Evolutionary conservation across 2,329 filamentous ascomycete species (phyloP).

Genomic region (Rhynchosporium secalis): DNA sequence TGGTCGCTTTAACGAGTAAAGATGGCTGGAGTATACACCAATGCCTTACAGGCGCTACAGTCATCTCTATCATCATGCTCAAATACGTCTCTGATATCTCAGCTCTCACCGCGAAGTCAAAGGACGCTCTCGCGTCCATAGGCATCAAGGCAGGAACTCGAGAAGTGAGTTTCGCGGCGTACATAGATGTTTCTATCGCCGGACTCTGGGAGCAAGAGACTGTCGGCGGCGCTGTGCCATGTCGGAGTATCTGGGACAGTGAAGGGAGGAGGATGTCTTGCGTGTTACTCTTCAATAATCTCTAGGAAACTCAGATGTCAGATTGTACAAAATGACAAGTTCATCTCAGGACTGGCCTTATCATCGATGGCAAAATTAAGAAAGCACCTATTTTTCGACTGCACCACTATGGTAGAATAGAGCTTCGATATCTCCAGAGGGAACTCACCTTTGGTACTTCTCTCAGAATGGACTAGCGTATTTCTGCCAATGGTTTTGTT

Average conservation of each 20-base stretch:
- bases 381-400: too few species aligned
- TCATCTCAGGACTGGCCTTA: too few species aligned
- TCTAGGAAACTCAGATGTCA: background rate
- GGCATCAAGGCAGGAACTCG: background rate
- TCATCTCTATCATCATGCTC: conserved; percentile 22
- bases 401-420: too few species aligned
- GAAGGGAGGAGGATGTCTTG: conserved; percentile 40
- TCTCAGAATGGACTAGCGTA: too few species aligned
- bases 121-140: conserved; percentile 16
- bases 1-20: conserved; percentile 4
- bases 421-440: too few species aligned
- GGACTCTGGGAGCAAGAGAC: conserved; percentile 3
- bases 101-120: conserved; percentile 2
- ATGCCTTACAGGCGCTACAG: conserved; percentile 11
- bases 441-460: too few species aligned
- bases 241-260: conserved; percentile 46
- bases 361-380: too few species aligned
- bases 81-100: background rate
- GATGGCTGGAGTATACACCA: conserved; percentile 25
- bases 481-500: too few species aligned
- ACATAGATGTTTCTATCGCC: conserved; percentile 25
- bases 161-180: conserved; percentile 19
- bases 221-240: conserved; percentile 42
- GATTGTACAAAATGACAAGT: too few species aligned
- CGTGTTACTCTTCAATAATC: conserved; percentile 17